phyloP scores from a whole-genome alignment of 441 rosid species.

The Breynia disticha region DNA sequence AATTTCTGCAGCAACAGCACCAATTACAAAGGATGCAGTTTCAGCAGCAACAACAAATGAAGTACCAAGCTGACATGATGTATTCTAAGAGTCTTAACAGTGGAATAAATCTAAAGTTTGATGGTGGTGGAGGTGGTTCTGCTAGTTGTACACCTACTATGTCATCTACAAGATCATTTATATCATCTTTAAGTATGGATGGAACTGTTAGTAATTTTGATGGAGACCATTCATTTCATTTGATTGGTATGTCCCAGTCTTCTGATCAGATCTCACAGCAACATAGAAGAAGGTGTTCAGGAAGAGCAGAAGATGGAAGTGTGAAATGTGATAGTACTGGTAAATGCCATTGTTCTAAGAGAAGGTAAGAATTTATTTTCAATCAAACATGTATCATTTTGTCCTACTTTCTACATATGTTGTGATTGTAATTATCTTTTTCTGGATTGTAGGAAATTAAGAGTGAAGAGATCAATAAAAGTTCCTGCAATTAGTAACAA shows the following conservation, averaged over 20 bases:
- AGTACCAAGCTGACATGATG: slow-evolving; percentile 54
- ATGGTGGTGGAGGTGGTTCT: slow-evolving; percentile 21
- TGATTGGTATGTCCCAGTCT: slow-evolving; percentile 43
- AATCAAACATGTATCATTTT: no score
- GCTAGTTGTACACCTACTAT: slow-evolving; percentile 46
- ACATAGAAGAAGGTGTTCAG: slow-evolving; percentile 47
- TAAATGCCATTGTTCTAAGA: slow-evolving; percentile 65
- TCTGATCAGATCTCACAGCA: slow-evolving; percentile 46
- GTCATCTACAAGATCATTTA: slow-evolving; percentile 52
- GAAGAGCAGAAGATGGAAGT: slow-evolving; percentile 51
- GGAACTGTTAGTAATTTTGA: slow-evolving; percentile 43
- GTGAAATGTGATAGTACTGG: slow-evolving; percentile 40
- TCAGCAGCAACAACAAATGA: slow-evolving; percentile 46
- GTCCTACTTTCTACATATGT: neutral
- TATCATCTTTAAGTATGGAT: slow-evolving; percentile 58
- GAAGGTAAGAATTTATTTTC: slow-evolving; percentile 28
- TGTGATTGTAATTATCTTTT: slow-evolving; percentile 4
- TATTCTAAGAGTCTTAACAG: slow-evolving; percentile 42
- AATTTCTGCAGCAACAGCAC: slow-evolving; percentile 32
- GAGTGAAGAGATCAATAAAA: slow-evolving; percentile 56
- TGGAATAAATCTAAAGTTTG: slow-evolving; percentile 45
- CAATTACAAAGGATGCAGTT: slow-evolving; percentile 35
- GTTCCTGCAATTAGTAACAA: slow-evolving; percentile 66
- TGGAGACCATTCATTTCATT: slow-evolving; percentile 38
- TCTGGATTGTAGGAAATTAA: slow-evolving; percentile 38